Evolutionary conservation across 305 asterid genomes (phyloP).

Genomic region (Euphrasia arctica): DNA sequence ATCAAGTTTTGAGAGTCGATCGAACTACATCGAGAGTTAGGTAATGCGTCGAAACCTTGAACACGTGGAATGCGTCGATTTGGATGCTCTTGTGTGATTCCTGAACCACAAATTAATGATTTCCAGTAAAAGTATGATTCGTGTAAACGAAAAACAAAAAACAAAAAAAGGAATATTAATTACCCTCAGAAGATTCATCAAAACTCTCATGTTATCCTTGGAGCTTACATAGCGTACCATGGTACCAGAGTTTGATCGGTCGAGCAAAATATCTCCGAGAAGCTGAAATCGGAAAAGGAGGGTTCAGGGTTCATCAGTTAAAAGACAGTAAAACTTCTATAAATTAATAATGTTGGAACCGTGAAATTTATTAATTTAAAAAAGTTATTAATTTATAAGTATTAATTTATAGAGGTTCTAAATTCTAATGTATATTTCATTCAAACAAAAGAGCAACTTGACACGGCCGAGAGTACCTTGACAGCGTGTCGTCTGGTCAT

Average conservation of each 20-base stretch:
- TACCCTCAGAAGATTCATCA: conserved; percentile 96
- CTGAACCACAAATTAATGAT: conserved; percentile 40
- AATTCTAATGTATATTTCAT: too few species aligned
- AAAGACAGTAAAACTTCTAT: background rate
- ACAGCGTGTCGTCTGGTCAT: conserved; percentile 79
- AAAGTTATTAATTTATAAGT: too few species aligned
- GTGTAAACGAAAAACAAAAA: background rate
- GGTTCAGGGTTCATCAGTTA: background rate
- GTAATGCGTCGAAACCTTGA: conserved; percentile 55
- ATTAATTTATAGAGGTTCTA: too few species aligned
- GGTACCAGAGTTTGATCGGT: conserved; percentile 66
- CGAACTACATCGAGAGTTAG: background rate
- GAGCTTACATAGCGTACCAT: conserved; percentile 88
- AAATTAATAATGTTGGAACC: too few species aligned
- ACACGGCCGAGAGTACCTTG: conserved; percentile 46
- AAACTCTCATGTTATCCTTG: conserved; percentile 60
- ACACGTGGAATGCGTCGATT: conserved; percentile 84
- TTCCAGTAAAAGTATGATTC: background rate
- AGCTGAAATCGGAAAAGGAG: conserved; percentile 44
- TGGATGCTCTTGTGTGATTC: conserved; percentile 89
- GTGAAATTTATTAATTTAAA: too few species aligned
- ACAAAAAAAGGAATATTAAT: conserved; percentile 29
- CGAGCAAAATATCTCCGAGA: conserved; percentile 86
- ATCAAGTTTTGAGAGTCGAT: conserved; percentile 1
- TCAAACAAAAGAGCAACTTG: background rate